Conservation (phyloP, 73 alveolate species). For the Tetrahymena thermophila region DNA sequence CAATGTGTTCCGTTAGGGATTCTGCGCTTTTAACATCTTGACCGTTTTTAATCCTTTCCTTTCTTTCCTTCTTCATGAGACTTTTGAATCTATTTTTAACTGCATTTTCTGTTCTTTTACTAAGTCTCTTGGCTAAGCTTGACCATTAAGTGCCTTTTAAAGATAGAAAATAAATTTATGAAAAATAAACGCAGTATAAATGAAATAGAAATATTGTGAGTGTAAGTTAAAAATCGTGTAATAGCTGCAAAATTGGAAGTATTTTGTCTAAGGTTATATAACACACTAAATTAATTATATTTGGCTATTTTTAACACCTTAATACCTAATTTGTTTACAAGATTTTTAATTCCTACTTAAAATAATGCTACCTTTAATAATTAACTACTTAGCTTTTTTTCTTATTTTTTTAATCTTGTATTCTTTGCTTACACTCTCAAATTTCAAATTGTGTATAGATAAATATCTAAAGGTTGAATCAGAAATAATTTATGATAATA, state of each 20-base stretch:
- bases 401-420: background rate
- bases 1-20: background rate
- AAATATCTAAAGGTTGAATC: background rate
- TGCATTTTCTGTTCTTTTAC: slow-evolving; percentile 34
- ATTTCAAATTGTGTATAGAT: no score
- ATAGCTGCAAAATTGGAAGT: no score
- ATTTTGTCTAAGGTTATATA: no score
- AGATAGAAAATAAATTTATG: background rate
- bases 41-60: background rate
- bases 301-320: no score
- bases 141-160: slow-evolving; percentile 12
- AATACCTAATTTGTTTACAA: no score
- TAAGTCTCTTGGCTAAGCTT: slow-evolving; percentile 24
- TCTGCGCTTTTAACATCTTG: background rate
- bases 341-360: background rate
- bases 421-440: background rate
- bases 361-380: background rate
- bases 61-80: slow-evolving; percentile 26
- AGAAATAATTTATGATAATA: background rate
- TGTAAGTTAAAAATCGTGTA: background rate
- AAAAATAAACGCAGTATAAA: background rate
- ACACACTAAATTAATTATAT: no score
- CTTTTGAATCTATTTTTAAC: slow-evolving; percentile 40
- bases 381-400: background rate
- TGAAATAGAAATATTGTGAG: no score